These are phyloP conservation scores for Pulveroboletus sp. DNA, from an alignment of 768 basidiomycete species.

Conservation along the genomic window DNA sequence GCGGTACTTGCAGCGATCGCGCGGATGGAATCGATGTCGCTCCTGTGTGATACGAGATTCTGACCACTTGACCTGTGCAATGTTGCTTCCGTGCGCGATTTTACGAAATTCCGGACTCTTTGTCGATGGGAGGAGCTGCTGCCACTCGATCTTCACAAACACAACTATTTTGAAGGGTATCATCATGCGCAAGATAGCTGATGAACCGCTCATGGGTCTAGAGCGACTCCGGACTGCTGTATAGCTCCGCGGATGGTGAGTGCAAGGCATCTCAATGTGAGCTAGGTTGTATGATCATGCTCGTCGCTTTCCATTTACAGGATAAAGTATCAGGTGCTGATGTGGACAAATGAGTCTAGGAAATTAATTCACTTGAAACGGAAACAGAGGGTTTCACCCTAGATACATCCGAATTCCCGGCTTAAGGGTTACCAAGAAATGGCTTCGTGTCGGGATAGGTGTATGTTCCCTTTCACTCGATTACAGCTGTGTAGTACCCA, in stretches of 20 bases:
- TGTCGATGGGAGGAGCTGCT: not conserved
- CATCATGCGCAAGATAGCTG: not conserved
- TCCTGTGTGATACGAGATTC: not conserved
- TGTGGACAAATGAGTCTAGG: not conserved
- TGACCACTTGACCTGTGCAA: too few relatives aligned
- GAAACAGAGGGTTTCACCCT: not conserved
- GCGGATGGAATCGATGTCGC: not conserved
- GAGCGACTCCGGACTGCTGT: not conserved
- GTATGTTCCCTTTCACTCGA: not conserved
- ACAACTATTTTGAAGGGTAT: not conserved
- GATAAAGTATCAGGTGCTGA: not conserved
- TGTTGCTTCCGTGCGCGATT: not conserved
- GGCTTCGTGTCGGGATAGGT: not conserved
- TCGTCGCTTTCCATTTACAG: not conserved
- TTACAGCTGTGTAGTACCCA: not conserved
- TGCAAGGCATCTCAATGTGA: not conserved
- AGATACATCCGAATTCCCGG: too few relatives aligned
- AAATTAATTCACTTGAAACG: not conserved
- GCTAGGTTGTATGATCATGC: not conserved
- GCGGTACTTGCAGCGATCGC: not conserved
- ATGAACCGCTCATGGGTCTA: too few relatives aligned
- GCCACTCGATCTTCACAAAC: not conserved
- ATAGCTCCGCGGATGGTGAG: not conserved
- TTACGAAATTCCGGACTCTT: not conserved
- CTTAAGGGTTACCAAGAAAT: not conserved